phyloP scores from a whole-genome alignment of 2,329 filamentous ascomycete species.

The Sodiomyces alkalinus region DNA sequence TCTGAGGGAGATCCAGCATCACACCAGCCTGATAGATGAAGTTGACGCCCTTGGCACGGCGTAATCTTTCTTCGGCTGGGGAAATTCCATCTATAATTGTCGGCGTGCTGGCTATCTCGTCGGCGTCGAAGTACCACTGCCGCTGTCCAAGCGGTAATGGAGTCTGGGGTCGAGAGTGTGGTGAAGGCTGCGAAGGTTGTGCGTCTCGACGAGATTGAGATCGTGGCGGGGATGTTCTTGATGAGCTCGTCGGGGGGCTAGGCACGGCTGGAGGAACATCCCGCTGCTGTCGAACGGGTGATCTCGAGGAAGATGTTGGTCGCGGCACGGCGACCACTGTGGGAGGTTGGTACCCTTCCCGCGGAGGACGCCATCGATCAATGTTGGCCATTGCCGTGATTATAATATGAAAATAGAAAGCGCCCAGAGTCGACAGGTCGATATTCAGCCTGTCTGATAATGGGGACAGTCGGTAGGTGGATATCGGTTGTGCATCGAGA shows the following conservation, averaged over 20 bases:
- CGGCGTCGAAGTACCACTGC: constrained; percentile 83
- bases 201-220: constrained; percentile 26
- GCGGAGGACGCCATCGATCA: constrained; percentile 40
- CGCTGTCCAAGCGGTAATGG: constrained; percentile 20
- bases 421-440: too few species aligned
- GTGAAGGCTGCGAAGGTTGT: constrained; percentile 21
- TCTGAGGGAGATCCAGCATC: constrained; percentile 79
- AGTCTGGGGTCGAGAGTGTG: constrained; percentile 4
- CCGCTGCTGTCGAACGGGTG: constrained; percentile 32
- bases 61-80: constrained; percentile 60
- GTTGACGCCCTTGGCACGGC: constrained; percentile 83
- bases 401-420: too few species aligned
- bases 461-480: too few species aligned
- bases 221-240: constrained; percentile 38
- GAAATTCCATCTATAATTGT: constrained; percentile 72
- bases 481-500: too few species aligned
- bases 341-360: constrained; percentile 43
- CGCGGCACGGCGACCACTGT: constrained; percentile 21
- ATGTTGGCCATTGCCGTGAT: constrained; percentile 37
- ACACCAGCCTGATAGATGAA: constrained; percentile 94
- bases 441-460: too few species aligned
- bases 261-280: constrained; percentile 46
- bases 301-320: constrained; percentile 31
- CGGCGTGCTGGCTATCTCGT: constrained; percentile 70
- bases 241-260: constrained; percentile 41